Conservation (phyloP, 768 basidiomycete genomes). For the Podaxis sp. region DNA sequence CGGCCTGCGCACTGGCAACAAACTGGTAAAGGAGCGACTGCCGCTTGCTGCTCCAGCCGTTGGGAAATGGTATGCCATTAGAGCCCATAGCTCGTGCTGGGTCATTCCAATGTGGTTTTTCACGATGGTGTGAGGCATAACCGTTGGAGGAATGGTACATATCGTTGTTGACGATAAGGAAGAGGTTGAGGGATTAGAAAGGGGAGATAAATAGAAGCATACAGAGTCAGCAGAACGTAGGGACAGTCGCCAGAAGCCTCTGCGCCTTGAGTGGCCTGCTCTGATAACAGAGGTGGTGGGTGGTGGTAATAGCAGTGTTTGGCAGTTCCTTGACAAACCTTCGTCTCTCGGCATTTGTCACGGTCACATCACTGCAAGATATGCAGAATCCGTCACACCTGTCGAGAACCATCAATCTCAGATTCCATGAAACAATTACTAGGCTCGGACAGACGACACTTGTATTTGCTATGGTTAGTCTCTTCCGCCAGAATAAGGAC, state of each 20-base stretch:
- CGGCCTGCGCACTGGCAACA: not conserved
- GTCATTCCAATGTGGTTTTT: constrained; percentile 19
- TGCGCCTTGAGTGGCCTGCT: not conserved
- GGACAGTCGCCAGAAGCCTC: not conserved
- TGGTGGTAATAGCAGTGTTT: not conserved
- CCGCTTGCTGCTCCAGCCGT: not conserved
- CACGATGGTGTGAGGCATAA: constrained; percentile 18
- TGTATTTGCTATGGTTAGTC: not conserved
- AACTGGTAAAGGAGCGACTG: not conserved
- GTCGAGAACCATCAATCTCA: not conserved
- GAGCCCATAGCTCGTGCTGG: constrained; percentile 26
- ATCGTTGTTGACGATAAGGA: constrained; percentile 6
- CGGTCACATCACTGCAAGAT: not conserved
- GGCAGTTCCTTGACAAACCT: constrained; percentile 3
- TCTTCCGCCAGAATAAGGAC: not conserved
- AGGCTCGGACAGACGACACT: not conserved
- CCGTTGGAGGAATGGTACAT: constrained; percentile 26
- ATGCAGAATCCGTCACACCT: not conserved
- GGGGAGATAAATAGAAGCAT: constrained; percentile 17
- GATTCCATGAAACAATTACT: not conserved
- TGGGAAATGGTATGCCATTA: constrained; percentile 24
- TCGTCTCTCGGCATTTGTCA: not conserved
- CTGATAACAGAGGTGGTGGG: not conserved
- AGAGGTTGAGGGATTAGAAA: not conserved
- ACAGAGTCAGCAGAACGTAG: not conserved